Base-by-base conservation (phyloP, 257 asterid genomes). In the Ilex aquifolium region DNA sequence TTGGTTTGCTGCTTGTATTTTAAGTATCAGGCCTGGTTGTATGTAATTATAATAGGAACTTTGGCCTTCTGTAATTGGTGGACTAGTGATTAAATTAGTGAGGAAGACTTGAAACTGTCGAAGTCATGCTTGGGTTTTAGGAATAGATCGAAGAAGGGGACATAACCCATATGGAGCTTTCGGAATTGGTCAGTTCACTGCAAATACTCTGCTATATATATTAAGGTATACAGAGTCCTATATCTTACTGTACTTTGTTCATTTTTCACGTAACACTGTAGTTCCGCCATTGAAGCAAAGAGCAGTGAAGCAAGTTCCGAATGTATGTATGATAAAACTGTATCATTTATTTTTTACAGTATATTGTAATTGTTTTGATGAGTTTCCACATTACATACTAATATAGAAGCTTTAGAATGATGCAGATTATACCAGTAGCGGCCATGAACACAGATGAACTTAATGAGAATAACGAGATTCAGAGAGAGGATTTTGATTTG, bases 121-220 rank as follows among this genome's bases (percentile, higher is more conserved):
- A 42, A 42, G 48, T 7, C 48, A 21, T 42, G 12, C 12, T 42
- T 51, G 21, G 51, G 51, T 2, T 46, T 32, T 63, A 55, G 61
- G 58, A 64, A 46, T 52, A 42, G 58, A 67, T 62, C 29, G 44
- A 64, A 44, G 39, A 56, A 66, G 61, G 63, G 62, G 61, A 46
- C 78, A 71, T 7, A 64, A 61, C 53, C 74, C 84, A 83, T 67
- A 76, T 80, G 78, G 67, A 59, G 36, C 67, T 30, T 52, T 62
- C 40, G 15, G 70, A 55, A 77, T 68, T 75, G 83, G 80, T 57
- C 72, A 62, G 36, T 57, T 57, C 51, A 46, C 63, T 65, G 68
- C 58, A 16, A 59, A 49, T 21, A 54, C 57, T 62, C 53, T 57
- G 49, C 32, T 59, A 9, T 14, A 31, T 59, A 44, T 61, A 48